Conservation (phyloP, 768 basidiomycete genomes). For the Phlebiopsis gigantea region DNA sequence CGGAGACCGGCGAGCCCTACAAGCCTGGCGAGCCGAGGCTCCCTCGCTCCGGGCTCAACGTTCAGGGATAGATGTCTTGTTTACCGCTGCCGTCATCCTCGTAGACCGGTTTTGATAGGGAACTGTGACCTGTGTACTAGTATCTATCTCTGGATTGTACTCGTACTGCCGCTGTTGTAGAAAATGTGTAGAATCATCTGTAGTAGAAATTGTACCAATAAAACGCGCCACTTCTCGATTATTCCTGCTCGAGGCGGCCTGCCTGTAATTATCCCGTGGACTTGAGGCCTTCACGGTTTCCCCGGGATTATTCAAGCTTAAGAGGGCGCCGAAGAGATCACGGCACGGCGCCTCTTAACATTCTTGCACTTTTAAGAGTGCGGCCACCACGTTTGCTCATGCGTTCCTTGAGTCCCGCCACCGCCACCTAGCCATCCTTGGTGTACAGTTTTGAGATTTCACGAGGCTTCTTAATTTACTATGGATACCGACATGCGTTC, state of each 20-base stretch:
- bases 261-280: background rate
- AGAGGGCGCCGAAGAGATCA: background rate
- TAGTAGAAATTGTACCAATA: background rate
- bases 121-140: background rate
- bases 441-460: background rate
- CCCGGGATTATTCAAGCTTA: no score
- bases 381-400: background rate
- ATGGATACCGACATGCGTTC: conserved; percentile 57
- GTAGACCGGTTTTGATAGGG: background rate
- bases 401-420: background rate
- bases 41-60: conserved; percentile 54
- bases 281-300: no score
- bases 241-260: background rate
- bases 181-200: conserved; percentile 1
- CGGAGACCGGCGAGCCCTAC: conserved; percentile 72
- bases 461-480: background rate
- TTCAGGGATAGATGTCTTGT: conserved; percentile 39
- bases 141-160: background rate
- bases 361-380: background rate
- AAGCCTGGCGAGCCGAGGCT: conserved; percentile 61
- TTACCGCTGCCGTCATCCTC: background rate
- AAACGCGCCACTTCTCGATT: background rate
- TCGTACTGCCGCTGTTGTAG: background rate
- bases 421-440: background rate
- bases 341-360: background rate